Conservation (phyloP, 768 basidiomycete species). For the Amyloporia xantha region DNA sequence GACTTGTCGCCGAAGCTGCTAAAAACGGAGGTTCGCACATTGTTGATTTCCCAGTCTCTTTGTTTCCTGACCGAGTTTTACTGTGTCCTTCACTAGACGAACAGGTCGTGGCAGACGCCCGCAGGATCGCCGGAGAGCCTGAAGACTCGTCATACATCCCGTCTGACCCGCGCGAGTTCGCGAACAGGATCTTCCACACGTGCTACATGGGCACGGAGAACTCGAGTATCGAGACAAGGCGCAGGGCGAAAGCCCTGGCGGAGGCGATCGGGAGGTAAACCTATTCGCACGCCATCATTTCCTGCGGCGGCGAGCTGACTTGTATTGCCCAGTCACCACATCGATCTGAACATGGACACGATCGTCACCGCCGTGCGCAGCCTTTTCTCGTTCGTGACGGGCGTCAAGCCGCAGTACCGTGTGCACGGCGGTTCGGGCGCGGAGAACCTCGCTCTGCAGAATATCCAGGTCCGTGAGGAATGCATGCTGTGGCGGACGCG, state of each 20-base stretch:
- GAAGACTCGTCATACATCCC: conserved; percentile 80
- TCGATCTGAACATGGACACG: conserved; percentile 93
- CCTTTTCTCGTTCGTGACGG: conserved; percentile 80
- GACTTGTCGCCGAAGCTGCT: conserved; percentile 79
- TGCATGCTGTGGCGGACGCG: no score
- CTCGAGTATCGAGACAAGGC: conserved; percentile 80
- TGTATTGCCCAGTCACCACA: conserved; percentile 88
- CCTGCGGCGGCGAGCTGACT: no score
- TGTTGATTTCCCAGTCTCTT: no score
- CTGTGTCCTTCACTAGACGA: no score
- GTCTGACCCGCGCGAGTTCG: conserved; percentile 82
- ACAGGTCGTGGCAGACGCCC: conserved; percentile 87
- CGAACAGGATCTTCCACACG: conserved; percentile 85
- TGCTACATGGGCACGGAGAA: conserved; percentile 99
- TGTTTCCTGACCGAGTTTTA: no score
- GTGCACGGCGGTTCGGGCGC: conserved; percentile 80
- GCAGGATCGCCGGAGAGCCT: conserved; percentile 81
- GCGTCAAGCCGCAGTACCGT: conserved; percentile 65
- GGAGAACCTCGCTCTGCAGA: conserved; percentile 95
- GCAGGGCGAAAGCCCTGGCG: conserved; percentile 80
- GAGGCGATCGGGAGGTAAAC: conserved; percentile 87
- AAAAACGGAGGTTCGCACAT: conserved; percentile 63
- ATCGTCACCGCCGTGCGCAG: conserved; percentile 79
- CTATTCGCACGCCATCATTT: no score
- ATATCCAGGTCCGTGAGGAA: conserved; percentile 74